phyloP scores from a whole-genome alignment of 495 filamentous ascomycete species.

The Podospora anserina region DNA sequence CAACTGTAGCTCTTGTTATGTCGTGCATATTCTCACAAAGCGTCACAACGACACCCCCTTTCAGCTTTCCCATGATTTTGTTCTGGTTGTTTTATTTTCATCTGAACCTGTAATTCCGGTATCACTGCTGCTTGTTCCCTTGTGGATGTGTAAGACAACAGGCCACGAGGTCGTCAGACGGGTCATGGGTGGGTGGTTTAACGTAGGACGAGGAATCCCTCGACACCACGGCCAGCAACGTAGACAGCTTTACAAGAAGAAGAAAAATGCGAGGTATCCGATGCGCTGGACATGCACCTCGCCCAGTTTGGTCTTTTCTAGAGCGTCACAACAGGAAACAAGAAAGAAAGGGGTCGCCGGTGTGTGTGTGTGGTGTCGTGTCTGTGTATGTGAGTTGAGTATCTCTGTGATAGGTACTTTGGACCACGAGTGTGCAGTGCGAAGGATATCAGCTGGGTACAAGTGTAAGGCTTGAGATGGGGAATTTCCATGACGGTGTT shows the following conservation, averaged over 20 bases:
- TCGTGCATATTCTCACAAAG: neutral
- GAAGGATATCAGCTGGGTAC: neutral
- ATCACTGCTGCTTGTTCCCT: neutral
- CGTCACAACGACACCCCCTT: neutral
- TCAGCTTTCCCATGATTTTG: neutral
- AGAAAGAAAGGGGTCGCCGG: neutral
- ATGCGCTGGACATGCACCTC: neutral
- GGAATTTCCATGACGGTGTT: too few species aligned
- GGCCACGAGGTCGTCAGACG: neutral
- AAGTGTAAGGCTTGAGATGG: neutral
- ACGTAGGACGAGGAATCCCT: neutral
- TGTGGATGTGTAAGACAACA: neutral
- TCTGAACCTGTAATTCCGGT: neutral
- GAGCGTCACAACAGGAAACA: neutral
- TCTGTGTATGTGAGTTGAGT: too few species aligned
- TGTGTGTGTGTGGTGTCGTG: too few species aligned
- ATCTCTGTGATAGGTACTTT: too few species aligned
- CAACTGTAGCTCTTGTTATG: neutral
- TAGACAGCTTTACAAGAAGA: neutral
- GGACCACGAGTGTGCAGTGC: neutral
- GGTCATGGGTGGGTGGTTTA: neutral
- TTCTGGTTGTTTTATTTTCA: neutral
- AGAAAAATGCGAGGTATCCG: neutral
- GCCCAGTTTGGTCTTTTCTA: neutral
- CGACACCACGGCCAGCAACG: neutral